These are phyloP conservation scores for Apiospora hydei DNA, from an alignment of 2,329 filamentous ascomycete genomes.

Conservation along the genomic window DNA sequence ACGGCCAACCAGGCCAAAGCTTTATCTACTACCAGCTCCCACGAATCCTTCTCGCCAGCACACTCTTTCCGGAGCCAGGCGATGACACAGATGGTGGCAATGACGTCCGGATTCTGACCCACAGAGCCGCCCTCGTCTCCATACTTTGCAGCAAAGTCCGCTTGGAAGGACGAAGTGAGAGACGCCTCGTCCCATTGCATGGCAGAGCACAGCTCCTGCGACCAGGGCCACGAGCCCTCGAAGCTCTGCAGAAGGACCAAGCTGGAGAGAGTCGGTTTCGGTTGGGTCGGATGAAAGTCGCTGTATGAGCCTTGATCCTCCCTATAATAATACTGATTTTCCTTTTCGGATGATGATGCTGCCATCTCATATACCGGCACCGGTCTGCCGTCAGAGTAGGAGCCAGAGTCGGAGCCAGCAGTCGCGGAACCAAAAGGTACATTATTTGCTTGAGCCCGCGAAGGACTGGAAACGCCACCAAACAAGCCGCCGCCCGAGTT, in stretches of 20 bases:
- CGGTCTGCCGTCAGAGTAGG: too few relatives aligned
- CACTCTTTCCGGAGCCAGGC: constrained; percentile 57
- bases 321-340: too few relatives aligned
- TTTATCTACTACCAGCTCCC: constrained; percentile 71
- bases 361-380: too few relatives aligned
- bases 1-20: constrained; percentile 57
- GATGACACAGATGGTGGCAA: constrained; percentile 51
- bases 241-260: constrained; percentile 65
- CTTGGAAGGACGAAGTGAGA: constrained; percentile 13
- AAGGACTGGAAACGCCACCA: too few relatives aligned
- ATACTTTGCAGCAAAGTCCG: constrained; percentile 28
- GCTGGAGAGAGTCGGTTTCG: background rate
- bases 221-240: constrained; percentile 59
- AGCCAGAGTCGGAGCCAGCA: too few relatives aligned
- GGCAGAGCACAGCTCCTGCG: constrained; percentile 36
- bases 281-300: too few relatives aligned
- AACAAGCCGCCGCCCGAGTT: too few relatives aligned
- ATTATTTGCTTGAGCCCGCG: too few relatives aligned
- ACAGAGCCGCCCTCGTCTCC: constrained; percentile 41
- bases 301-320: too few relatives aligned
- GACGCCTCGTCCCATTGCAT: constrained; percentile 35
- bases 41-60: constrained; percentile 57
- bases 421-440: too few relatives aligned
- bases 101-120: constrained; percentile 28
- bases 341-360: too few relatives aligned